A percentile compares a stretch with the other conserved stretches of the same genome.
These are phyloP conservation scores for Cyberlindnera lachancei DNA, from an alignment of 805 yeast genomes.

Conservation along the genomic window DNA sequence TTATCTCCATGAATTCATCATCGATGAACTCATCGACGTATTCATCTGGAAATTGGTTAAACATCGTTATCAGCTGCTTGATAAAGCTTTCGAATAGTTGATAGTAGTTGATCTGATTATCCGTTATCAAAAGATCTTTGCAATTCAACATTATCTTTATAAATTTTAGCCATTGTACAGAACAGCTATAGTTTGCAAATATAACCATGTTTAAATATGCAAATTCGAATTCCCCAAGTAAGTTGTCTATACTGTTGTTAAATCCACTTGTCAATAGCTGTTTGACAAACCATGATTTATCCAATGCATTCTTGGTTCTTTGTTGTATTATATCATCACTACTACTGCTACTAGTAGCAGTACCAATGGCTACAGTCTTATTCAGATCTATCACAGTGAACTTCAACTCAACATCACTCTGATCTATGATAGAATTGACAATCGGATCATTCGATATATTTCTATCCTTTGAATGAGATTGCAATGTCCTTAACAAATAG, in stretches of 20 bases:
- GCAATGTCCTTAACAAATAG: slow-evolving; percentile 31
- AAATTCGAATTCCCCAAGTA: slow-evolving; percentile 50
- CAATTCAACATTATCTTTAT: slow-evolving; percentile 36
- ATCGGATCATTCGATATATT: slow-evolving; percentile 24
- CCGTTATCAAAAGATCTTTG: slow-evolving; percentile 24
- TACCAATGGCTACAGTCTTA: too few relatives aligned
- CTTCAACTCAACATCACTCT: slow-evolving; percentile 28
- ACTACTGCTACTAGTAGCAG: slow-evolving; percentile 29
- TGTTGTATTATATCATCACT: too few relatives aligned
- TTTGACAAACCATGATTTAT: slow-evolving; percentile 53
- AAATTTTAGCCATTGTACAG: slow-evolving; percentile 55
- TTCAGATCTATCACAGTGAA: slow-evolving; percentile 38
- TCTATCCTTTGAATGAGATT: slow-evolving; percentile 22
- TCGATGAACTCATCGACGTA: slow-evolving; percentile 30
- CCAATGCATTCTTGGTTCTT: slow-evolving; percentile 45
- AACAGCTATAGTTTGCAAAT: slow-evolving; percentile 57
- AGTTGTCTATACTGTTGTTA: slow-evolving; percentile 21
- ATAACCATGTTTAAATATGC: slow-evolving; percentile 40
- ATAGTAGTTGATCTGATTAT: slow-evolving; percentile 12
- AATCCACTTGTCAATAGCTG: slow-evolving; percentile 24
- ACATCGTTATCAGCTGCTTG: slow-evolving; percentile 27
- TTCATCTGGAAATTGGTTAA: slow-evolving; percentile 35
- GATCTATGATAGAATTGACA: slow-evolving; percentile 26
- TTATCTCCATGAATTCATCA: slow-evolving; percentile 12
- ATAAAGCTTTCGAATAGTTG: slow-evolving; percentile 28